Evolutionary conservation across 2,329 filamentous ascomycete genomes (phyloP).

Genomic region (Hypoxylon sp.): DNA sequence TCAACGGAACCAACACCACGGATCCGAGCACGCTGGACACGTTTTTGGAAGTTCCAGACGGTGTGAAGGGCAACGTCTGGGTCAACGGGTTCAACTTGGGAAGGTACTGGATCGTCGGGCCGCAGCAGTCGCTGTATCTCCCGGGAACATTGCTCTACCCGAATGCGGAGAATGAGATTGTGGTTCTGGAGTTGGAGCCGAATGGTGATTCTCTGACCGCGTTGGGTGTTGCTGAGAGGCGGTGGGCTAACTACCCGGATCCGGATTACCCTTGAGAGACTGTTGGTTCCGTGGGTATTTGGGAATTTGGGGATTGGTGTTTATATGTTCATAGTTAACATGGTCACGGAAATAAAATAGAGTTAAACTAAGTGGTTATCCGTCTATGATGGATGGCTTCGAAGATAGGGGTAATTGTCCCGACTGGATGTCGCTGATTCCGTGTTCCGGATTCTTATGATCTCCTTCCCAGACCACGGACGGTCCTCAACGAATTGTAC

Average conservation of each 20-base stretch:
- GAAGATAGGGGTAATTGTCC: not conserved
- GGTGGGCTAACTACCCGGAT: constrained; percentile 45
- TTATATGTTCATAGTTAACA: too few species aligned
- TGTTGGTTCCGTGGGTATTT: too few species aligned
- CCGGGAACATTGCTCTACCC: constrained; percentile 51
- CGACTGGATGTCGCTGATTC: too few species aligned
- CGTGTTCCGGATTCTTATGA: too few species aligned
- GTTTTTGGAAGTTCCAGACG: constrained; percentile 51
- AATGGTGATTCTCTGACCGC: constrained; percentile 32
- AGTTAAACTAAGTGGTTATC: not conserved
- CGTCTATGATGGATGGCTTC: not conserved
- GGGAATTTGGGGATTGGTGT: too few species aligned
- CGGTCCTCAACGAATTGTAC: too few species aligned
- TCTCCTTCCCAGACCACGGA: too few species aligned
- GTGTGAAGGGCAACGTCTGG: constrained; percentile 56
- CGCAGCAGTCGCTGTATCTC: constrained; percentile 58
- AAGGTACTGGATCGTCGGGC: constrained; percentile 57
- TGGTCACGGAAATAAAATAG: not conserved
- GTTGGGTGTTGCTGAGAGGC: constrained; percentile 39
- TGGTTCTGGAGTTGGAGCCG: constrained; percentile 56
- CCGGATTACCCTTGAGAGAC: constrained; percentile 41
- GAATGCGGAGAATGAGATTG: constrained; percentile 50
- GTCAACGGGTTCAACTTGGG: constrained; percentile 57
- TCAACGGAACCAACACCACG: constrained; percentile 42
- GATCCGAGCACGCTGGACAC: constrained; percentile 43